A percentile compares a stretch with the other conserved stretches of the same genome.
Evolutionary conservation across 2,329 filamentous ascomycete genomes (phyloP).

Genomic region (Exophiala spinifera): DNA sequence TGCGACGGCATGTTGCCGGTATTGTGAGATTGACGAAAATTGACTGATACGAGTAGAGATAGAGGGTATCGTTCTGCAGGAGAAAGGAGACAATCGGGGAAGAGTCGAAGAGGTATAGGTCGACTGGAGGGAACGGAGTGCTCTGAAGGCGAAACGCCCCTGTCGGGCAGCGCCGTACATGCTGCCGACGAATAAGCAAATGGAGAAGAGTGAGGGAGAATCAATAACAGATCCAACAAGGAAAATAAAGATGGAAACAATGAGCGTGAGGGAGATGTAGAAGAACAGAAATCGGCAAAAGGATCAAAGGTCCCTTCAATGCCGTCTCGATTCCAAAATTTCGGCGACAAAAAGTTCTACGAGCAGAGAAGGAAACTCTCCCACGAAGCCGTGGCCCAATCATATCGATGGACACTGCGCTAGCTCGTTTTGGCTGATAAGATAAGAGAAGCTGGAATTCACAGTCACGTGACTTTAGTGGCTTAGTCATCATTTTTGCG

Average conservation of each 20-base stretch:
- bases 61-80: neutral
- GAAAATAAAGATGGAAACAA: constrained; percentile 1
- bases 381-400: neutral
- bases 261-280: neutral
- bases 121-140: constrained; percentile 25
- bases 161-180: constrained; percentile 24
- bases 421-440: neutral
- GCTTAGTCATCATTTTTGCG: too few species aligned
- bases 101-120: constrained; percentile 10
- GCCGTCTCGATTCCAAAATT: neutral
- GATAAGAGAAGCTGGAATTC: neutral
- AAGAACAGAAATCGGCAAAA: neutral
- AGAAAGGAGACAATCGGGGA: constrained; percentile 8
- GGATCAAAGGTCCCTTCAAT: neutral
- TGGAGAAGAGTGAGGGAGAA: neutral
- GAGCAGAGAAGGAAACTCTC: neutral
- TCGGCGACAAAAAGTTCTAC: neutral
- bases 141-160: constrained; percentile 18
- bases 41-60: constrained; percentile 6
- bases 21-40: constrained; percentile 18
- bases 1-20: constrained; percentile 28
- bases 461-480: too few species aligned
- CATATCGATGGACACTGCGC: neutral
- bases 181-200: constrained; percentile 27
- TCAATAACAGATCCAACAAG: neutral